These are phyloP conservation scores for Cordyceps javanica DNA, from an alignment of 2,329 filamentous ascomycete species.

Conservation along the genomic window DNA sequence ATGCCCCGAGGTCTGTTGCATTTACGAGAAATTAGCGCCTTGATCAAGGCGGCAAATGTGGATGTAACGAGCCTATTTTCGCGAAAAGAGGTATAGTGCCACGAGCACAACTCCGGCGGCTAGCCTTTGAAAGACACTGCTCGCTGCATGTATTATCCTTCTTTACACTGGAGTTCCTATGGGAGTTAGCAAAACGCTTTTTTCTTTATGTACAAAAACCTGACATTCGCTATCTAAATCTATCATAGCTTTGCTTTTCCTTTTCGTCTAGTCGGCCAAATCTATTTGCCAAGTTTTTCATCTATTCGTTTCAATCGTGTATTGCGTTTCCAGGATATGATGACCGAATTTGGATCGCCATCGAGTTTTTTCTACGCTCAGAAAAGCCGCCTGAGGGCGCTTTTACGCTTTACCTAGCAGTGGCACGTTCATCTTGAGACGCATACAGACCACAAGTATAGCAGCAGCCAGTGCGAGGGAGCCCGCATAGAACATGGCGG, in stretches of 20 bases:
- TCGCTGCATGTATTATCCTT: background rate
- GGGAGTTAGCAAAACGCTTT: background rate
- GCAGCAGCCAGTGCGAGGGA: conserved; percentile 42
- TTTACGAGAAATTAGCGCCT: conserved; percentile 14
- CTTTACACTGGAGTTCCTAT: background rate
- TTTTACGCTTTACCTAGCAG: conserved; percentile 23
- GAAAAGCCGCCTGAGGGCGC: background rate
- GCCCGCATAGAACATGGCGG: conserved; percentile 58
- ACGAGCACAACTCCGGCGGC: background rate
- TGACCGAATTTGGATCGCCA: background rate
- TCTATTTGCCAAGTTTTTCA: background rate
- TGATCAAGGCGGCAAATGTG: conserved; percentile 17
- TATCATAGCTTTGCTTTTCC: background rate
- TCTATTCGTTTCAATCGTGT: background rate
- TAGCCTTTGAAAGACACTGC: background rate
- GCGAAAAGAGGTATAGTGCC: background rate
- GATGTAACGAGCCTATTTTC: conserved; percentile 5
- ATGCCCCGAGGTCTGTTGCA: conserved; percentile 14
- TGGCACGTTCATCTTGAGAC: conserved; percentile 35
- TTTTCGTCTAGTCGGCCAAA: background rate
- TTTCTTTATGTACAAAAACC: background rate
- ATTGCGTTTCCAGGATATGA: no score
- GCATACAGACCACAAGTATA: conserved; percentile 34
- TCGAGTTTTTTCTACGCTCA: background rate
- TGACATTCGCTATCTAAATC: background rate